Evolutionary conservation across 2,329 filamentous ascomycete species (phyloP).

Genomic region (Parastagonospora nodorum): DNA sequence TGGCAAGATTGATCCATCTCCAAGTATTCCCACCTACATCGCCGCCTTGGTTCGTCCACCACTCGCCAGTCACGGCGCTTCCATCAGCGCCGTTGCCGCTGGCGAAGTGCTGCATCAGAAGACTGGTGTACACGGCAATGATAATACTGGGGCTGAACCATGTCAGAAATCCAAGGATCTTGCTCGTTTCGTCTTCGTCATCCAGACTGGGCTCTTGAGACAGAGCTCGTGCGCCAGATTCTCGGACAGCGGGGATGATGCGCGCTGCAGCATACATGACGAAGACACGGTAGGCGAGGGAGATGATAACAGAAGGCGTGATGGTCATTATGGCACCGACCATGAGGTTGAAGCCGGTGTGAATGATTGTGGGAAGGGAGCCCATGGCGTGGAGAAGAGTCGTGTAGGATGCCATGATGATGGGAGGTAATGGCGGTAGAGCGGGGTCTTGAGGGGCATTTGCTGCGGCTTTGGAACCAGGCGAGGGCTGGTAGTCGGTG

Average conservation of each 20-base stretch:
- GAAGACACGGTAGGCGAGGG: constrained; percentile 87
- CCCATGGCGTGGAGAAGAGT: constrained; percentile 85
- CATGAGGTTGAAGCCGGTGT: constrained; percentile 83
- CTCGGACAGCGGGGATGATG: constrained; percentile 91
- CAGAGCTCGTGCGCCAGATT: constrained; percentile 80
- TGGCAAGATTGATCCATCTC: constrained; percentile 90
- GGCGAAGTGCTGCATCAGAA: constrained; percentile 94
- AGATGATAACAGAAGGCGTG: constrained; percentile 94
- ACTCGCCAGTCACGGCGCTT: constrained; percentile 58
- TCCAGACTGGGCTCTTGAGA: constrained; percentile 85
- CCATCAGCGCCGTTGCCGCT: constrained; percentile 58
- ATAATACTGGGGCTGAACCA: constrained; percentile 96
- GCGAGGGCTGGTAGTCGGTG: constrained; percentile 91
- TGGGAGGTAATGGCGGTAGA: constrained; percentile 92
- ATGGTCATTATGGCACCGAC: constrained; percentile 93
- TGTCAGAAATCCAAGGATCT: constrained; percentile 79
- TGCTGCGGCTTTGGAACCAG: constrained; percentile 56
- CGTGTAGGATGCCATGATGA: constrained; percentile 98
- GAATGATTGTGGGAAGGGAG: constrained; percentile 79
- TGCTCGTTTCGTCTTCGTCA: constrained; percentile 80
- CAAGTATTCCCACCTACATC: constrained; percentile 84
- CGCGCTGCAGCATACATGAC: constrained; percentile 95
- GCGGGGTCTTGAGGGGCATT: constrained; percentile 72
- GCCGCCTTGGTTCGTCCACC: constrained; percentile 86
- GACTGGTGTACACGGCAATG: constrained; percentile 93